Base-by-base conservation (phyloP, 2,329 filamentous ascomycete genomes). In the Annulohypoxylon truncatum region DNA sequence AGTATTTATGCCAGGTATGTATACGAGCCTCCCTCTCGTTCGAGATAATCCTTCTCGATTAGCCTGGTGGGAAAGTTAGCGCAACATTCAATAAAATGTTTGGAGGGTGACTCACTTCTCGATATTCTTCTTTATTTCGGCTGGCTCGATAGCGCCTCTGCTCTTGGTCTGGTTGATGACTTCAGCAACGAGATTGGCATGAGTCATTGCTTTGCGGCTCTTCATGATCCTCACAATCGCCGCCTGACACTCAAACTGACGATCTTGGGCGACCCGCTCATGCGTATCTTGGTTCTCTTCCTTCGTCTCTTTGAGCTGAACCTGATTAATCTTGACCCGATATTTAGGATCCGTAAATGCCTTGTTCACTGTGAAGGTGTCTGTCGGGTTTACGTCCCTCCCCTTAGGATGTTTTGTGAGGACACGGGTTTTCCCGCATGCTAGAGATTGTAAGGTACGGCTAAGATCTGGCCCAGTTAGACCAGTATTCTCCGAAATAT, bases 171-270 rank as follows among this genome's bases (percentile, higher is more conserved):
- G 89, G 73, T 90, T 92, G 76, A 99, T 97, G 15, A 97, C 94
- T 82, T 98, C 94, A 2, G 91, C 90, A 18, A 98, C 92, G 24
- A 99, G 82, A 77, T 97, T 92, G n/a, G 88, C 84, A 77, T 98
- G 95, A 3, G 87, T 89, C 80, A 98, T 94, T 7, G 82, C 87
- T 87, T 97, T 97, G 70, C 93, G 86, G 70, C 90, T 92, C 88
- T 99, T 99, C 92, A 99, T 94, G 75, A 99, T 97, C 15, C 96
- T 85, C 67, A 99, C 96, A 76, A 99, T 96, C 0, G 96, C 95
- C 0, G 96, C 96, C 79, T 99, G 96, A 0, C 94, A 97, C 82
- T 99, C 96, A 74, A 96, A 97, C 75, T 97, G 93, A 53, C 96
- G 85, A 76, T 99, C 96, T 55, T 92, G 91, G 0, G 90, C 90